These are phyloP conservation scores for Cystobasidium pallidum DNA, from an alignment of 1,284 basidiomycete genomes.

Conservation along the genomic window DNA sequence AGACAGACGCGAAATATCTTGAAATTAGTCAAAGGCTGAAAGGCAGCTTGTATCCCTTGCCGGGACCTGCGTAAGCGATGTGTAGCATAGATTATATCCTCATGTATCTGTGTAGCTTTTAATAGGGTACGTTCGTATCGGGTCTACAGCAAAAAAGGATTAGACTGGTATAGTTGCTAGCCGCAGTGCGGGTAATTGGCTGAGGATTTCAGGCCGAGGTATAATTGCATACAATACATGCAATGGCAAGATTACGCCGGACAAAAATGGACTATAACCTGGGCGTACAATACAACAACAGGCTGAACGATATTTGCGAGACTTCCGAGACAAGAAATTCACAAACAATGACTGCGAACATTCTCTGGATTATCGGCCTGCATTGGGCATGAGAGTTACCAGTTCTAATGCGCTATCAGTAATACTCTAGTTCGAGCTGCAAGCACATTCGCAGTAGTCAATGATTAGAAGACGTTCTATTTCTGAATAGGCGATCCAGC, in stretches of 20 bases:
- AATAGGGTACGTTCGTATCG: not conserved
- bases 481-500: conserved; percentile 51
- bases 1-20: conserved; percentile 47
- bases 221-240: no score
- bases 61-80: conserved; percentile 26
- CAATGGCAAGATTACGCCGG: no score
- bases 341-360: no score
- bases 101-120: conserved; percentile 18
- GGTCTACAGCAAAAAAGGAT: not conserved
- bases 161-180: no score
- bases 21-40: conserved; percentile 38
- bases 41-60: conserved; percentile 27
- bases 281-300: not conserved
- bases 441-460: not conserved
- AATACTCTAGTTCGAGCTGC: conserved; percentile 58
- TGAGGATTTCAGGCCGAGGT: no score
- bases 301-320: not conserved
- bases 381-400: no score
- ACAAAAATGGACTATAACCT: no score
- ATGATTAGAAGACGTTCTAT: not conserved
- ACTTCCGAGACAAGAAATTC: no score
- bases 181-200: no score
- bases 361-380: no score
- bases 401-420: conserved; percentile 31
- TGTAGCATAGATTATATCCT: not conserved